These are phyloP conservation scores for Pleurotus djamor DNA, from an alignment of 768 basidiomycete species.

Conservation along the genomic window DNA sequence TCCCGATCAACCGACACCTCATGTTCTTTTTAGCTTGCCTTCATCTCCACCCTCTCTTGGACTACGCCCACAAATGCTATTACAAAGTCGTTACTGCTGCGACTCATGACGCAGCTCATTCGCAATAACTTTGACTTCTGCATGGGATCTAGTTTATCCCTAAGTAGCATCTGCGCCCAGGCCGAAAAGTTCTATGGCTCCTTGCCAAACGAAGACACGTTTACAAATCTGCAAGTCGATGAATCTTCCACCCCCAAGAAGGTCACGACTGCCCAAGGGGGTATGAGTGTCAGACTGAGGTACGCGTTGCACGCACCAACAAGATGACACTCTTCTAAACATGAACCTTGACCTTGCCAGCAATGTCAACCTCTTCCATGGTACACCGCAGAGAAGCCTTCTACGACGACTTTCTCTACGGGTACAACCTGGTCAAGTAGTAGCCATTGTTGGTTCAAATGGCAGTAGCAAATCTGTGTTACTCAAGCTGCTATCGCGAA, in stretches of 20 bases:
- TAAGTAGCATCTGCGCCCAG: constrained; percentile 10
- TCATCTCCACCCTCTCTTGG: constrained; percentile 17
- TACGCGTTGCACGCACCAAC: too few relatives aligned
- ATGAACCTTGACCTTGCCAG: constrained; percentile 8
- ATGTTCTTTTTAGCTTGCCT: constrained; percentile 16
- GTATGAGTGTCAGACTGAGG: too few relatives aligned
- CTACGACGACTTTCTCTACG: constrained; percentile 31
- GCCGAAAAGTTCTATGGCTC: constrained; percentile 18
- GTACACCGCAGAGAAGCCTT: constrained; percentile 9
- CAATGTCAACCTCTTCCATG: constrained; percentile 10
- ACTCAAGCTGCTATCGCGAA: constrained; percentile 35
- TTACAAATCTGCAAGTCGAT: neutral
- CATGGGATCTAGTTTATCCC: constrained; percentile 4
- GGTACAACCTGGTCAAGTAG: constrained; percentile 37
- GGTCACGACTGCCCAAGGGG: neutral
- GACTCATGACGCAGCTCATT: constrained; percentile 23
- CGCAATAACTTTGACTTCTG: constrained; percentile 10
- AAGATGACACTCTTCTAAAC: too few relatives aligned
- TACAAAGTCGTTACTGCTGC: constrained; percentile 28
- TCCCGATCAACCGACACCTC: neutral
- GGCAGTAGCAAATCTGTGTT: constrained; percentile 45
- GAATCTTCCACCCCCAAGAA: constrained; percentile 9
- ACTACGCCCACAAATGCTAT: constrained; percentile 23
- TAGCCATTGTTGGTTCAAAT: constrained; percentile 44
- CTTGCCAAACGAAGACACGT: neutral